These are phyloP conservation scores for Manihot esculenta DNA, from an alignment of 441 rosid species.

Conservation along the genomic window DNA sequence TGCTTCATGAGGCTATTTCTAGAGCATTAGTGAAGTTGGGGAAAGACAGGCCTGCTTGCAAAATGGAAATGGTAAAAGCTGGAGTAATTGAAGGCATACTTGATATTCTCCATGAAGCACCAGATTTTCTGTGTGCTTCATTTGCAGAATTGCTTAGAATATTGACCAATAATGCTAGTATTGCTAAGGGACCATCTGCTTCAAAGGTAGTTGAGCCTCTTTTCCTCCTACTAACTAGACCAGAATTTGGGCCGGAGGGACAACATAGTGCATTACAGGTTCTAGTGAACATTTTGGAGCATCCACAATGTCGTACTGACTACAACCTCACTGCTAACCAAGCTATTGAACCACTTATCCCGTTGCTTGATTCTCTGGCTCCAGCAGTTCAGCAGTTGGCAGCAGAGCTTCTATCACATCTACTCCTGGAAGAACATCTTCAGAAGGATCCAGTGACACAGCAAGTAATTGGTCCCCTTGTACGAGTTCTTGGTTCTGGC, in stretches of 20 bases:
- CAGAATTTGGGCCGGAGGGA: conserved; percentile 93
- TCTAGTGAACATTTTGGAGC: conserved; percentile 95
- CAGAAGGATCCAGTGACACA: conserved; percentile 88
- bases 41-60: conserved; percentile 98
- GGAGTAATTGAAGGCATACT: conserved; percentile 94
- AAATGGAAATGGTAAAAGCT: conserved; percentile 98
- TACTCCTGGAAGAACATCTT: conserved; percentile 84
- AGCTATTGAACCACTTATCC: conserved; percentile 93
- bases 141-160: conserved; percentile 95
- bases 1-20: conserved; percentile 97
- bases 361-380: conserved; percentile 88
- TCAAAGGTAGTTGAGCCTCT: conserved; percentile 98
- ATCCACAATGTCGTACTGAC: conserved; percentile 96
- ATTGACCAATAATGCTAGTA: conserved; percentile 95
- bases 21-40: conserved; percentile 98
- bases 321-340: conserved; percentile 76
- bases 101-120: conserved; percentile 94
- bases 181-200: conserved; percentile 95
- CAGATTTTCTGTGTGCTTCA: conserved; percentile 93
- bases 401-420: conserved; percentile 97
- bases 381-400: conserved; percentile 98
- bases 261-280: conserved; percentile 98
- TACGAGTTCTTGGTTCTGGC: conserved; percentile 89
- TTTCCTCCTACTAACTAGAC: conserved; percentile 67
- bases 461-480: conserved; percentile 84